phyloP scores from a whole-genome alignment of 306 rosid genomes.

The Rosa chinensis region DNA sequence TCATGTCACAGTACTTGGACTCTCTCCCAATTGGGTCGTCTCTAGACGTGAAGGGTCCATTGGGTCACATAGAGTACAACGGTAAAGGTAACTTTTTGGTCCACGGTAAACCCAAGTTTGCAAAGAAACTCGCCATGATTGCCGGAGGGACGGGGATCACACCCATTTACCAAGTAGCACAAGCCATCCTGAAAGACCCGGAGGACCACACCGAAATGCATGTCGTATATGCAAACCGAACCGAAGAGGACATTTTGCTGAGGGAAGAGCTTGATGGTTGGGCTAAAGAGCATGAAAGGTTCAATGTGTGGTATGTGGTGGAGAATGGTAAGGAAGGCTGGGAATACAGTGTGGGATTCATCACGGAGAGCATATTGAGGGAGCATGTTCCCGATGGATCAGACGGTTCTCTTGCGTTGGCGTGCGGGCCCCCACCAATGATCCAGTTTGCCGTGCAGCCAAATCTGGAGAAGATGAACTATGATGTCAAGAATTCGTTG shows the following conservation, averaged over 20 bases:
- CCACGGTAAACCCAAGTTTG: conserved; percentile 50
- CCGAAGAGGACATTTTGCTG: conserved; percentile 71
- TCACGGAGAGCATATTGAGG: conserved; percentile 55
- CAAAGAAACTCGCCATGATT: conserved; percentile 63
- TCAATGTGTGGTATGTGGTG: conserved; percentile 83
- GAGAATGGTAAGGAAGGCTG: conserved; percentile 54
- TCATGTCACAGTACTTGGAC: conserved; percentile 71
- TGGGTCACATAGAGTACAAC: conserved; percentile 77
- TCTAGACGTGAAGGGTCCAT: conserved; percentile 77
- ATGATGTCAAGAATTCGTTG: conserved; percentile 52
- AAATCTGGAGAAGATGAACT: conserved; percentile 70
- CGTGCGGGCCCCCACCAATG: conserved; percentile 89
- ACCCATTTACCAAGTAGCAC: conserved; percentile 74
- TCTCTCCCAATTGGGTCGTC: conserved; percentile 40
- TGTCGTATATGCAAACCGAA: conserved; percentile 73
- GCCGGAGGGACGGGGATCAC: conserved; percentile 95
- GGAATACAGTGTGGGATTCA: conserved; percentile 66
- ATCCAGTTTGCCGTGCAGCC: conserved; percentile 69
- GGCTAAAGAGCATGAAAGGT: conserved; percentile 50
- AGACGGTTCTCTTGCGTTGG: conserved; percentile 55
- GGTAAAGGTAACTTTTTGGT: conserved; percentile 63
- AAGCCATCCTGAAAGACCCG: conserved; percentile 65
- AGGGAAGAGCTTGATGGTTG: conserved; percentile 69
- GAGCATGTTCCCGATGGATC: conserved; percentile 63
- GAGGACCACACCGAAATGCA: conserved; percentile 75